phyloP scores from a whole-genome alignment of 345 rosid genomes.

The Arabidopsis suecica region DNA sequence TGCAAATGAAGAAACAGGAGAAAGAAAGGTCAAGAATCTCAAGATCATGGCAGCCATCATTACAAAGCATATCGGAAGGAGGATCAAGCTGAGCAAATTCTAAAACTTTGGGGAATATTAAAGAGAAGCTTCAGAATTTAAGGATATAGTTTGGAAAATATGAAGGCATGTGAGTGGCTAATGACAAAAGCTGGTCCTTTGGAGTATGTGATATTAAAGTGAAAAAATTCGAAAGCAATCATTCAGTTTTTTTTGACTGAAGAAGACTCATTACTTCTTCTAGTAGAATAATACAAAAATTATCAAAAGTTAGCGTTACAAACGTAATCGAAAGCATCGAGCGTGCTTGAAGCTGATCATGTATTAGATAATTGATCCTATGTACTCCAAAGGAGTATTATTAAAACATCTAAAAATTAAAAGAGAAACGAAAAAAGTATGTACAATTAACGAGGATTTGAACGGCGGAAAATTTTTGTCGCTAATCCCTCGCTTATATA shows the following conservation, averaged over 20 bases:
- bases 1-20: conserved; percentile 63
- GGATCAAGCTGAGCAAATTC: conserved; percentile 52
- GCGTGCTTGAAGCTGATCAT: conserved; percentile 38
- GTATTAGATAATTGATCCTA: background rate
- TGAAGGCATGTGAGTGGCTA: conserved; percentile 3
- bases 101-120: background rate
- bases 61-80: conserved; percentile 86
- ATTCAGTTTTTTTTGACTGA: conserved; percentile 13
- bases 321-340: conserved; percentile 16
- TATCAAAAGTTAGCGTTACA: conserved; percentile 5
- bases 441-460: too few relatives aligned
- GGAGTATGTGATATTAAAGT: conserved; percentile 31
- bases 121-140: conserved; percentile 12
- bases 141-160: conserved; percentile 35
- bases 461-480: too few relatives aligned
- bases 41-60: conserved; percentile 92
- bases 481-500: too few relatives aligned
- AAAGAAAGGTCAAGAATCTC: conserved; percentile 59
- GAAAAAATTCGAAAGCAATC: conserved; percentile 12
- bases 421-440: background rate
- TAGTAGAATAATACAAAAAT: background rate
- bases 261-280: conserved; percentile 25
- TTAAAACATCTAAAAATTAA: background rate
- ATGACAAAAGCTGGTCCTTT: conserved; percentile 34
- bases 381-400: background rate